A percentile compares a stretch with the other conserved stretches of the same genome.
These are phyloP conservation scores for Mrakia blollopis DNA, from an alignment of 768 basidiomycete species.

Conservation along the genomic window DNA sequence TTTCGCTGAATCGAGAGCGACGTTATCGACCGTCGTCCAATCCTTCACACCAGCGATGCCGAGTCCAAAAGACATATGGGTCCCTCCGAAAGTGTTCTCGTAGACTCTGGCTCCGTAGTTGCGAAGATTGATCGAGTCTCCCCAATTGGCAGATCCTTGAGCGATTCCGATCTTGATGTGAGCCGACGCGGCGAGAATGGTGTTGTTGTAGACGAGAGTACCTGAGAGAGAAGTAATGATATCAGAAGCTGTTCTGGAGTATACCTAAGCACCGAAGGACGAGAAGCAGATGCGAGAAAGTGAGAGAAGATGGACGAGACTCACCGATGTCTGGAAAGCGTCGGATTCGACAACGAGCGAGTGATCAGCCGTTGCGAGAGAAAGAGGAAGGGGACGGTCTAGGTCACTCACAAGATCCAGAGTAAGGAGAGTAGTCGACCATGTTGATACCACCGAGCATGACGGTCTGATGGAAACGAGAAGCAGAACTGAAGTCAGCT, in stretches of 20 bases:
- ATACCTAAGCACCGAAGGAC: no score
- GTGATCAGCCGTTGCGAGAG: not conserved
- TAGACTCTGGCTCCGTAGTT: slow-evolving; percentile 16
- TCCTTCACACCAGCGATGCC: slow-evolving; percentile 15
- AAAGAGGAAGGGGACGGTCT: not conserved
- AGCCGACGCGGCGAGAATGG: not conserved
- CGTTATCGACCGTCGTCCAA: slow-evolving; percentile 1
- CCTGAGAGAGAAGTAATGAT: not conserved
- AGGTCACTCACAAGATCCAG: not conserved
- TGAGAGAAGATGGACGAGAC: not conserved
- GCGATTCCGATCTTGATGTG: slow-evolving; percentile 24
- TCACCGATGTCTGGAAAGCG: not conserved
- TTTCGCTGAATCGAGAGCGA: not conserved
- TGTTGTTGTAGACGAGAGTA: not conserved
- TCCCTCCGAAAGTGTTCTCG: slow-evolving; percentile 7
- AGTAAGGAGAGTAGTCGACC: slow-evolving; percentile 14
- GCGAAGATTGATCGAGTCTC: not conserved
- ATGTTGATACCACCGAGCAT: slow-evolving; percentile 19
- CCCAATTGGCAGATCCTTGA: slow-evolving; percentile 10
- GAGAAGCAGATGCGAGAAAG: no score
- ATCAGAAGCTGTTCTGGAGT: no score
- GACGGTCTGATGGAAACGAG: not conserved
- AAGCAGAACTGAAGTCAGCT: not conserved
- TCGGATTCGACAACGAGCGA: not conserved
- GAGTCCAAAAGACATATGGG: slow-evolving; percentile 6